These are phyloP conservation scores for Pueraria montana DNA, from an alignment of 306 rosid genomes.

Conservation along the genomic window DNA sequence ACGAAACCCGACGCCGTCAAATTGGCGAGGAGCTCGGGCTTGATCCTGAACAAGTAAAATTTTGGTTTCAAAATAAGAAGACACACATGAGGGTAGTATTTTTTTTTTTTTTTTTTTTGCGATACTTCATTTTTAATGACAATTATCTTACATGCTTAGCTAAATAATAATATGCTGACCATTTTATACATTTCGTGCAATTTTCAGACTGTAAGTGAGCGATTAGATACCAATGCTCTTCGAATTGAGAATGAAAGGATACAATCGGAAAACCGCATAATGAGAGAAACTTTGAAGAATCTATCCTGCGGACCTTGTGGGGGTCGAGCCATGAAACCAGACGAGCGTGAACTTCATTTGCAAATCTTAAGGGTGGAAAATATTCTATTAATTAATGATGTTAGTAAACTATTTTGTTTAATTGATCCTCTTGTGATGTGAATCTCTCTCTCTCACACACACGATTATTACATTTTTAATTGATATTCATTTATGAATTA, in stretches of 20 bases:
- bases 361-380: constrained; percentile 59
- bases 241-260: constrained; percentile 64
- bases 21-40: constrained; percentile 61
- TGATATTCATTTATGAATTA: background rate
- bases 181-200: background rate
- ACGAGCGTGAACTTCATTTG: constrained; percentile 40
- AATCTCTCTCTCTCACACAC: background rate
- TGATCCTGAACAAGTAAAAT: constrained; percentile 63
- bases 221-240: constrained; percentile 57
- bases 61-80: constrained; percentile 82
- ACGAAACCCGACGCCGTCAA: constrained; percentile 56
- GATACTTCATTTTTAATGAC: background rate
- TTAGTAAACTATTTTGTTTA: constrained; percentile 22
- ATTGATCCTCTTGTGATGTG: background rate
- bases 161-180: background rate
- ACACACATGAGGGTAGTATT: constrained; percentile 70
- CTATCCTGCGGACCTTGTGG: constrained; percentile 66
- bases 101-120: background rate
- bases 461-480: background rate
- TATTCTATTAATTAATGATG: constrained; percentile 60
- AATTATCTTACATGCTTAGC: background rate
- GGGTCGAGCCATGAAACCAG: constrained; percentile 55
- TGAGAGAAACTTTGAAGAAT: constrained; percentile 57
- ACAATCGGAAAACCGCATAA: constrained; percentile 56
- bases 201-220: constrained; percentile 58